Evolutionary conservation across 805 yeast species (phyloP).

Genomic region (Metschnikowia continentalis): DNA sequence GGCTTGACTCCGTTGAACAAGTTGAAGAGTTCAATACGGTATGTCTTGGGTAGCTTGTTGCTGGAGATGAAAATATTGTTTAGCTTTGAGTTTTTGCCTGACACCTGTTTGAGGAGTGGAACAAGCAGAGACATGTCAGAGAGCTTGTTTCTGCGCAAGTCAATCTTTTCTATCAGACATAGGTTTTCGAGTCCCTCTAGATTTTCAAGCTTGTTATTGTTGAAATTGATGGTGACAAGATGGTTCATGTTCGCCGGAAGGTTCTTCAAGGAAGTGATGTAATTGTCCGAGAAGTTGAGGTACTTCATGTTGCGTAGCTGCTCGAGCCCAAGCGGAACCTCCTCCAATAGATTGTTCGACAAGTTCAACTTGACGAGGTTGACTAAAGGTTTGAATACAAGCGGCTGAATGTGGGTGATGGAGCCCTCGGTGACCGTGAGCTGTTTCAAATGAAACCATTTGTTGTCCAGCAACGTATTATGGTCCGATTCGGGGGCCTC

Average conservation of each 20-base stretch:
- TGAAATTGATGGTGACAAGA: conserved; percentile 46
- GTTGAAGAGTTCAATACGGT: conserved; percentile 53
- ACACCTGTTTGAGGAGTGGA: conserved; percentile 35
- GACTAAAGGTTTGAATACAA: conserved; percentile 35
- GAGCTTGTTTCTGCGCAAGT: conserved; percentile 47
- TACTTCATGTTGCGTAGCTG: conserved; percentile 46
- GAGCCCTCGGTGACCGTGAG: conserved; percentile 39
- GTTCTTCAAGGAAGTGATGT: conserved; percentile 30
- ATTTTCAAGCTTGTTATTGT: conserved; percentile 42
- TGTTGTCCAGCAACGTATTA: conserved; percentile 28
- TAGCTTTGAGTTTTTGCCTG: conserved; percentile 29
- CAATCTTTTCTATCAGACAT: conserved; percentile 44
- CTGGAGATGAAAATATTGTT: conserved; percentile 38
- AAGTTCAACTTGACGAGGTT: conserved; percentile 48
- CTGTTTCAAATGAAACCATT: conserved; percentile 41
- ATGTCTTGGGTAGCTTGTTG: conserved; percentile 43
- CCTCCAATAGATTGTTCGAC: conserved; percentile 48
- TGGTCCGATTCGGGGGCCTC: conserved; percentile 13
- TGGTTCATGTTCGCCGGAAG: conserved; percentile 31
- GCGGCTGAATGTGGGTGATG: conserved; percentile 31
- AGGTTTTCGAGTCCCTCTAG: conserved; percentile 46
- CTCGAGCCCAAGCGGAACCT: conserved; percentile 51
- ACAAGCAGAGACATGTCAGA: conserved; percentile 28
- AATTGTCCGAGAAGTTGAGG: conserved; percentile 41
- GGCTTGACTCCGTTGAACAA: conserved; percentile 51